Evolutionary conservation across 345 rosid genomes (phyloP), one percentile per base, ranked within the genome.

Genomic region (Laguncularia racemosa): DNA sequence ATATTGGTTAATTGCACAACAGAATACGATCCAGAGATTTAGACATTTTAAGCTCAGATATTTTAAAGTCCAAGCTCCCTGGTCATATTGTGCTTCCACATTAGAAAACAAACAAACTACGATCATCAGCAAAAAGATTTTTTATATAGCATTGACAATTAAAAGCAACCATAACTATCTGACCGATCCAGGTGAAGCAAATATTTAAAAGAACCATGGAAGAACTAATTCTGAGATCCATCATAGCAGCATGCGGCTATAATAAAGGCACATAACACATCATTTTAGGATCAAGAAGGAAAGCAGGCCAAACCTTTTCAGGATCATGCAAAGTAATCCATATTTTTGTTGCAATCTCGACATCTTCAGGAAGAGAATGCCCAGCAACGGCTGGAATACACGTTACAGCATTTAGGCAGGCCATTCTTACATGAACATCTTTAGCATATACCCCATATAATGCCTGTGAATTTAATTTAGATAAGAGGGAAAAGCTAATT

Each of bases 311-410:
- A 58, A 89, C 99, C 95, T 93, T 93, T 66, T 89, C 97, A 43
- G 95, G 84, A 74, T 93, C 99, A 76, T 93, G 97, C 46, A 89
- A 56, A 57, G 97, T 89, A 63, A 93, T 89, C 99, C 99, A 93
- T 62, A 93, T 70, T 70, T 82, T 77, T 45, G 99, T 89, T 46
- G 91, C 93, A 71, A 89, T 69, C 72, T 82, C 90, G 73, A 82
- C 79, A 67, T 75, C 74, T 75, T 80, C 68, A 45, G 91, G 90
- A 78, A 93, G 81, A 62, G 88, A 76, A 55, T 69, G 84, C 64
- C 68, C 74, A 58, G 91, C 77, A 71, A 89, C 85, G 57, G 88
- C 85, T 59, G 99, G 99, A 72, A 89, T 77, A 67, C 97, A 93
- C 73, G 82, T 93, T 50, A 93, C 76, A 40, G 97, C 99, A 77